Base-by-base conservation (phyloP, 305 asterid species). In the Lippia alba region DNA sequence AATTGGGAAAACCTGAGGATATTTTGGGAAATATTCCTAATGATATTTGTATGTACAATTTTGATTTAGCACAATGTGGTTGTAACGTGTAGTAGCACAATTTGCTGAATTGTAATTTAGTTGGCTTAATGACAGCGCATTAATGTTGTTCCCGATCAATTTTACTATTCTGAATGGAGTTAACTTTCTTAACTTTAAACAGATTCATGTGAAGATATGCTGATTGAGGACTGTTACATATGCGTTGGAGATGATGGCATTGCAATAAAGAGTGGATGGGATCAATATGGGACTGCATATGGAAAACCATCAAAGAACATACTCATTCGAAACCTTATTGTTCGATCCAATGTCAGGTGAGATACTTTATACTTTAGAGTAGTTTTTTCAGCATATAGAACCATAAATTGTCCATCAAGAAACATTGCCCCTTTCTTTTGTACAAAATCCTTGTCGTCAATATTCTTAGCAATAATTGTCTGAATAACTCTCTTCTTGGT, bases 181-280 rank as follows among this genome's bases (percentile, higher is more conserved):
- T 76, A 57, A 77, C 73, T 20, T 44, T 44, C 20, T 33, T 64
- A 56, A 41, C 24, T 41, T 46, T 33, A 44, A 76, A 67, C 81
- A 92, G 97, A 92, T 84, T 92, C 97, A 4, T 92, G 97, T 64
- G 86, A 86, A 77, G 92, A 90, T 74, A 83, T 90, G 90, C 72
- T 89, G 64, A 90, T 92, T 68, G 97, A 92, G 82, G 88, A 92
- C 85, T 87, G 96, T 54, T 92, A 90, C 83, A 88, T 90, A 71
- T 86, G 96, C 6, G 96, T 90, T 0, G 97, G 97, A 39, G 97
- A 90, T 73, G 97, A 92, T 70, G 91, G 86, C 17, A 67, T 92
- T 62, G 97, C 97, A 18, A 86, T 92, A 77, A 90, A 92, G 88
- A 92, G 97, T 56, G 97, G 97, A 57, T 92, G 97, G 97, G 97